phyloP scores from a whole-genome alignment of 1,284 basidiomycete genomes.

The Paramarasmius palmivorus region DNA sequence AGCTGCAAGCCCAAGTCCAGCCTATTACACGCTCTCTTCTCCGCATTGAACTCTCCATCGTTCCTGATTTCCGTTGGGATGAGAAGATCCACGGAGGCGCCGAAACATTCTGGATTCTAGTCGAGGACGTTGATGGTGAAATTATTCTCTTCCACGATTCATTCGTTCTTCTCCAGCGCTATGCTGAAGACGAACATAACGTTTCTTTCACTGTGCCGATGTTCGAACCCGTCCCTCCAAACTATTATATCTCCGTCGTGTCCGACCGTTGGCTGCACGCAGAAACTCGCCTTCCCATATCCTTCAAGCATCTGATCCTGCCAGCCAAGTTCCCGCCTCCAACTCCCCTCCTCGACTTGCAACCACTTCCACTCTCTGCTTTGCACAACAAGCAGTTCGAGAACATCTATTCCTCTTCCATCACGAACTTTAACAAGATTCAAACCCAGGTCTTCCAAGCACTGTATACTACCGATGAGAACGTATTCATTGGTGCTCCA shows the following conservation, averaged over 20 bases:
- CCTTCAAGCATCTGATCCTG: slow-evolving; percentile 97
- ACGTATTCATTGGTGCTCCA: slow-evolving; percentile 94
- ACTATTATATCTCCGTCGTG: slow-evolving; percentile 95
- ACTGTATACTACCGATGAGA: slow-evolving; percentile 94
- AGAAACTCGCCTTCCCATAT: slow-evolving; percentile 93
- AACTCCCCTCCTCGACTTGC: slow-evolving; percentile 92
- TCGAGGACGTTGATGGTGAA: slow-evolving; percentile 98
- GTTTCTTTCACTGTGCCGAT: slow-evolving; percentile 95
- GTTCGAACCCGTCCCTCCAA: slow-evolving; percentile 96
- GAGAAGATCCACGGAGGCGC: slow-evolving; percentile 89
- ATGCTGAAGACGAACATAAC: slow-evolving; percentile 91
- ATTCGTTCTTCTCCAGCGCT: slow-evolving; percentile 89
- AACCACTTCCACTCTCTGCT: slow-evolving; percentile 86
- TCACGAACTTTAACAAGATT: slow-evolving; percentile 95
- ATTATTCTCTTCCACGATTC: slow-evolving; percentile 93
- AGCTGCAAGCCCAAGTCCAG: slow-evolving; percentile 92
- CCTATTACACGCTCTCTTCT: slow-evolving; percentile 90
- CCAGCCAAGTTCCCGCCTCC: slow-evolving; percentile 96
- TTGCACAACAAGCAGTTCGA: slow-evolving; percentile 93
- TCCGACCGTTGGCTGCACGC: slow-evolving; percentile 97
- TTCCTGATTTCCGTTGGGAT: slow-evolving; percentile 97
- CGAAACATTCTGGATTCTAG: slow-evolving; percentile 90
- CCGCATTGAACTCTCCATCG: slow-evolving; percentile 87
- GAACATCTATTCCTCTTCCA: slow-evolving; percentile 75
- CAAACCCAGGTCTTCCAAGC: slow-evolving; percentile 99